phyloP scores from a whole-genome alignment of 1,139 yeast species.

The Scheffersomyces quercinus region DNA sequence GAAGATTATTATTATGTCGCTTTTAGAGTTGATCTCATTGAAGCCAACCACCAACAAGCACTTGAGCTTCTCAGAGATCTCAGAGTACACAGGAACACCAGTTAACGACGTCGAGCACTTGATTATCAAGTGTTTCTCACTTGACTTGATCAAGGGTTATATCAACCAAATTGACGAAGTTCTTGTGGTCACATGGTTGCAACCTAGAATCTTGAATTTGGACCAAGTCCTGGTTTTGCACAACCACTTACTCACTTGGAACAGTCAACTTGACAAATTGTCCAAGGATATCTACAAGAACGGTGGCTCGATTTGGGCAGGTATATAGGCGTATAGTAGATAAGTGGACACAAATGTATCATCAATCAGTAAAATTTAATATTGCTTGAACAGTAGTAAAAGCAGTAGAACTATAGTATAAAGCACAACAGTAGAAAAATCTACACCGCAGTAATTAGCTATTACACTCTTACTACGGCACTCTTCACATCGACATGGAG shows the following conservation, averaged over 20 bases:
- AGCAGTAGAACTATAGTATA: no score
- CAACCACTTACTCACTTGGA: conserved; percentile 76
- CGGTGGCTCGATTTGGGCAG: conserved; percentile 46
- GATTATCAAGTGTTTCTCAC: conserved; percentile 86
- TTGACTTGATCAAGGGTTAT: conserved; percentile 79
- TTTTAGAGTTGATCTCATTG: conserved; percentile 82
- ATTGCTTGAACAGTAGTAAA: no score
- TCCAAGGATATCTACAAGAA: conserved; percentile 44
- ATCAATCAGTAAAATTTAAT: not conserved
- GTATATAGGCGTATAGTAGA: conserved; percentile 14
- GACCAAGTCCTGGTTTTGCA: conserved; percentile 79
- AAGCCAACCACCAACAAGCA: conserved; percentile 76
- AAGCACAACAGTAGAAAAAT: no score
- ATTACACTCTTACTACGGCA: not conserved
- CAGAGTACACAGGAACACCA: conserved; percentile 66
- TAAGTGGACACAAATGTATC: conserved; percentile 2
- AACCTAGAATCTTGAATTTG: conserved; percentile 86
- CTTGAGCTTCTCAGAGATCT: conserved; percentile 71
- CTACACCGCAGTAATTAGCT: conserved; percentile 1
- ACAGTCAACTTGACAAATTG: conserved; percentile 65
- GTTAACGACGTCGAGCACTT: conserved; percentile 82
- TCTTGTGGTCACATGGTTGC: conserved; percentile 88
- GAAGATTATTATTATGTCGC: conserved; percentile 88
- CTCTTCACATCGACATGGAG: no score
- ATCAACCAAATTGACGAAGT: conserved; percentile 84